These are phyloP conservation scores for Psophocarpus tetragonolobus DNA, from an alignment of 306 rosid genomes.

Conservation along the genomic window DNA sequence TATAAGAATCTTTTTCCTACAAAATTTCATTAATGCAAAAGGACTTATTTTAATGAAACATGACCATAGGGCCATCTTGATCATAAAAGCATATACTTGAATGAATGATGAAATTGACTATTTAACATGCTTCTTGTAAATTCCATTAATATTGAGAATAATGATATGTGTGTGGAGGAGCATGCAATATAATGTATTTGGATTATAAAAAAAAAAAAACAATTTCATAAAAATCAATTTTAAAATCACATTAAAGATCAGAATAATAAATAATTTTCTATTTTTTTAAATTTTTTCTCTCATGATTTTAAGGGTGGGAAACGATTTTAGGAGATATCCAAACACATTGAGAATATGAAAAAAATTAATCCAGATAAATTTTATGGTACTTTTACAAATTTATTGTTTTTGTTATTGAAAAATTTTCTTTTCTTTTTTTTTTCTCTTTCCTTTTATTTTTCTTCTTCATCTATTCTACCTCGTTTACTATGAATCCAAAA, in stretches of 20 bases:
- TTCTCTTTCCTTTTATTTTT: not conserved
- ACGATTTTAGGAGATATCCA: too few species aligned
- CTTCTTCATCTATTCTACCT: not conserved
- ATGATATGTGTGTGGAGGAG: too few species aligned
- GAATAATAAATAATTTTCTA: too few species aligned
- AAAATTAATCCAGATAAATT: not conserved
- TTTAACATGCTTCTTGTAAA: not conserved
- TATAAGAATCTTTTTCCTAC: conserved; percentile 58
- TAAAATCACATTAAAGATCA: too few species aligned
- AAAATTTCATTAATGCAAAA: not conserved
- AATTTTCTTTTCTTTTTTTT: not conserved
- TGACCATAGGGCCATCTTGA: not conserved
- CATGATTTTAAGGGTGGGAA: too few species aligned
- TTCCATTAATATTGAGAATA: not conserved
- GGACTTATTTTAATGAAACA: not conserved
- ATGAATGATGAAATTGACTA: not conserved
- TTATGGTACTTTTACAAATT: not conserved
- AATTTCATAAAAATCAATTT: too few species aligned
- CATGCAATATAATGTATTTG: too few species aligned
- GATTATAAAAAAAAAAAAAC: not conserved
- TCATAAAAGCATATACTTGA: not conserved
- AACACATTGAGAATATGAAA: too few species aligned
- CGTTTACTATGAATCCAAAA: not conserved
- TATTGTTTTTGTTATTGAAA: not conserved
- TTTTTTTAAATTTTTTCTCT: too few species aligned